Conservation (phyloP, 768 basidiomycete genomes). For the Galerina sulciceps region DNA sequence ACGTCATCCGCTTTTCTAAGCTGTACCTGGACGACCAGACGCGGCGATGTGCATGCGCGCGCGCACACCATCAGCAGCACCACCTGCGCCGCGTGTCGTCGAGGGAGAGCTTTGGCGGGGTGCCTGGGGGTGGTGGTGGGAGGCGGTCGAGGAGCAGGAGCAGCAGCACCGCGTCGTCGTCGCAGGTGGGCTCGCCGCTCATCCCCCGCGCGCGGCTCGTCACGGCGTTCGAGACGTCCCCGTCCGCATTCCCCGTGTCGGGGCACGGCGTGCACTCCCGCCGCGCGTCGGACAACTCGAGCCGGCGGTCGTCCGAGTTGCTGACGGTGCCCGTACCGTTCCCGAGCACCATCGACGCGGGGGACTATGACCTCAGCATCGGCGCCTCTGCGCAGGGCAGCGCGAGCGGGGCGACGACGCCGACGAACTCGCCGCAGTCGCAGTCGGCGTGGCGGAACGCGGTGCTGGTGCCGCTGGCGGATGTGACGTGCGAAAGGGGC, state of each 20-base stretch:
- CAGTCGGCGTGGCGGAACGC: conserved; percentile 62
- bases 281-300: conserved; percentile 72
- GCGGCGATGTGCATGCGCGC: conserved; percentile 70
- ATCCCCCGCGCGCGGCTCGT: conserved; percentile 54
- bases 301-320: conserved; percentile 53
- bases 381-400: conserved; percentile 13
- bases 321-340: conserved; percentile 50
- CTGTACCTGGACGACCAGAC: conserved; percentile 59
- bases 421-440: conserved; percentile 28
- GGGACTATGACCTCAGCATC: conserved; percentile 40
- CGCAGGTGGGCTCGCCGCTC: conserved; percentile 49
- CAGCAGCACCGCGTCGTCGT: conserved; percentile 32
- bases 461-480: conserved; percentile 54
- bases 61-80: conserved; percentile 33
- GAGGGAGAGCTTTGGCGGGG: conserved; percentile 37
- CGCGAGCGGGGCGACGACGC: conserved; percentile 36
- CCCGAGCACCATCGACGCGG: conserved; percentile 32
- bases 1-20: conserved; percentile 68
- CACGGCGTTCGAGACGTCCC: conserved; percentile 49
- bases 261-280: conserved; percentile 80
- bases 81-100: conserved; percentile 44
- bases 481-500: conserved; percentile 73
- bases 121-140: too few species aligned
- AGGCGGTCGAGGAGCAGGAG: conserved; percentile 70
- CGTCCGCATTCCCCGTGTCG: conserved; percentile 75